These are phyloP conservation scores for Podospora pseudocomata DNA, from an alignment of 495 filamentous ascomycete genomes.

Conservation along the genomic window DNA sequence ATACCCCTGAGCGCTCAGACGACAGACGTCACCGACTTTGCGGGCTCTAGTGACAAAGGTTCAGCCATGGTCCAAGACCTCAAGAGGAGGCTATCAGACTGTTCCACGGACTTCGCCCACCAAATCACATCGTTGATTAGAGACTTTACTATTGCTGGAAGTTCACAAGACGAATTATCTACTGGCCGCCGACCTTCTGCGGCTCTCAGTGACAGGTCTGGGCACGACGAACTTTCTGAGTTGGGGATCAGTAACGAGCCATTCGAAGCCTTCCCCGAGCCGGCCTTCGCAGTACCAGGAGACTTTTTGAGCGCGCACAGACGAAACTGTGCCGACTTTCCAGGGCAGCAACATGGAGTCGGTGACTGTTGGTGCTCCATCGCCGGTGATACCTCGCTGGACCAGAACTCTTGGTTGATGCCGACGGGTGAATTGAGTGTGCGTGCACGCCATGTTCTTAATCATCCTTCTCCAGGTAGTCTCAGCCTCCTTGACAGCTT, in stretches of 20 bases:
- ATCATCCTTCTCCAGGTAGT: slow-evolving; percentile 21
- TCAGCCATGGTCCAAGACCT: slow-evolving; percentile 15
- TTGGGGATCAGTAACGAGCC: background rate
- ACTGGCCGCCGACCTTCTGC: slow-evolving; percentile 9
- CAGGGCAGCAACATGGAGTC: slow-evolving; percentile 30
- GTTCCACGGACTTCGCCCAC: slow-evolving; percentile 27
- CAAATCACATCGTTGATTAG: slow-evolving; percentile 26
- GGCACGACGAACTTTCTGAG: background rate
- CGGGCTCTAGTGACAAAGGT: background rate
- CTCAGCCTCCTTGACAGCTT: slow-evolving; percentile 34
- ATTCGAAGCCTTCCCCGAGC: slow-evolving; percentile 27
- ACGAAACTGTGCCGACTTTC: slow-evolving; percentile 28
- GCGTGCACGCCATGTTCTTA: slow-evolving; percentile 19
- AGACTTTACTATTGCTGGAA: slow-evolving; percentile 28
- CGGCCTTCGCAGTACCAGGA: slow-evolving; percentile 34
- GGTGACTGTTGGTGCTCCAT: slow-evolving; percentile 42
- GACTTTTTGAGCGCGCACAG: slow-evolving; percentile 37
- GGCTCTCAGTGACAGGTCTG: slow-evolving; percentile 10
- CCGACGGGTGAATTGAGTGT: slow-evolving; percentile 22
- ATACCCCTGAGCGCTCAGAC: slow-evolving; percentile 7
- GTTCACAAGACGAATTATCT: slow-evolving; percentile 14
- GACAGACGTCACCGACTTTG: background rate
- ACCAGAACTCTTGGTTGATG: slow-evolving; percentile 23
- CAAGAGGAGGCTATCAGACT: slow-evolving; percentile 27
- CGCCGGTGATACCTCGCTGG: slow-evolving; percentile 22